Evolutionary conservation across 176 grass and related monocot species (phyloP).

Genomic region (Leersia perrieri): DNA sequence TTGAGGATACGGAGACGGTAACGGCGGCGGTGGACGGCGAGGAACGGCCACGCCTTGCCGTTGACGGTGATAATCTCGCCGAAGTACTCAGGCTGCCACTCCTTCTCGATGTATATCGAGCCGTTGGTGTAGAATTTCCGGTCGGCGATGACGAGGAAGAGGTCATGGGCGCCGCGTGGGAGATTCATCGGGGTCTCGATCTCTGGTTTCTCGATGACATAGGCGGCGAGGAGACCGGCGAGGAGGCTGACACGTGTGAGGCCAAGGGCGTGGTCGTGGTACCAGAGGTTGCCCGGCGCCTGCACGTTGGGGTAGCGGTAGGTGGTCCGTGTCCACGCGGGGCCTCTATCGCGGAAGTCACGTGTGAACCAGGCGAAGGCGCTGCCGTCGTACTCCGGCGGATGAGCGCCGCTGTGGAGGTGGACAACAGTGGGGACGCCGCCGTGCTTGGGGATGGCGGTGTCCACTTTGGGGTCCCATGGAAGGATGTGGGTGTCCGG

Average conservation of each 20-base stretch:
- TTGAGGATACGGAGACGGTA: constrained; percentile 75
- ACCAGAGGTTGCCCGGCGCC: background rate
- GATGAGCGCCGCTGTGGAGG: background rate
- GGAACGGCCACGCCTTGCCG: constrained; percentile 57
- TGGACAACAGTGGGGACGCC: background rate
- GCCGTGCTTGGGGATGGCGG: background rate
- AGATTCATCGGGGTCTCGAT: constrained; percentile 30
- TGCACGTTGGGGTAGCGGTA: background rate
- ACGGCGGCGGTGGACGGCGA: constrained; percentile 39
- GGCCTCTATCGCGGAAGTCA: background rate
- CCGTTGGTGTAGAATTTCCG: constrained; percentile 45
- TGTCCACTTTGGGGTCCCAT: background rate
- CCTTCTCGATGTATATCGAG: constrained; percentile 53
- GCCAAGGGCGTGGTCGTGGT: constrained; percentile 26
- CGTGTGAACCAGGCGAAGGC: background rate
- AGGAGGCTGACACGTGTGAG: constrained; percentile 46
- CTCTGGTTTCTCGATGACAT: constrained; percentile 7
- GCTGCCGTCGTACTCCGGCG: background rate
- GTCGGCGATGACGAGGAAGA: constrained; percentile 42
- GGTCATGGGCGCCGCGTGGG: constrained; percentile 36
- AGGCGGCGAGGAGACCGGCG: background rate
- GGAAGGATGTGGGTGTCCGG: background rate
- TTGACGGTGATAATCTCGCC: constrained; percentile 52
- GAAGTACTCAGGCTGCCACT: constrained; percentile 70
- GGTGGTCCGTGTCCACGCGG: background rate